Evolutionary conservation across 2,329 filamentous ascomycete species (phyloP).

Genomic region (Cucurbitaria berberidis): DNA sequence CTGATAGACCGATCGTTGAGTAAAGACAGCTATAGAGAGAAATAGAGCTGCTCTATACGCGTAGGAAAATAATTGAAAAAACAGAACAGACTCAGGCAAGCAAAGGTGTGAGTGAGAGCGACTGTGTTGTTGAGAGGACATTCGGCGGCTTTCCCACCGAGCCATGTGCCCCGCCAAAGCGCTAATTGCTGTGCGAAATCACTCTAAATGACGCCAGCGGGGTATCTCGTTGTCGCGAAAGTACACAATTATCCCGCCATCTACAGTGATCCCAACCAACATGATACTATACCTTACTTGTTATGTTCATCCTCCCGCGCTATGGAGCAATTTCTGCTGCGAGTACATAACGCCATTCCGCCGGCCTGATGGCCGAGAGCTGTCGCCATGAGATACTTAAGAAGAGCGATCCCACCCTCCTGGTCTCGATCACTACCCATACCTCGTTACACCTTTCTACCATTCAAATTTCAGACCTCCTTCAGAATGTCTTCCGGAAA

Average conservation of each 20-base stretch:
- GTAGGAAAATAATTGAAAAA: no score
- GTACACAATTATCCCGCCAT: slow-evolving; percentile 34
- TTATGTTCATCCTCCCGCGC: slow-evolving; percentile 17
- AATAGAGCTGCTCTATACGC: no score
- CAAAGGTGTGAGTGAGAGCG: no score
- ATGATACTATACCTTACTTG: slow-evolving; percentile 22
- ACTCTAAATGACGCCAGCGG: slow-evolving; percentile 27
- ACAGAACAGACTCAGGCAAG: no score
- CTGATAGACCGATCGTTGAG: no score
- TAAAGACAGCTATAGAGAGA: no score
- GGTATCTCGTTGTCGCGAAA: slow-evolving; percentile 26
- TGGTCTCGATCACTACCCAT: neutral
- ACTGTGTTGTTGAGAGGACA: neutral
- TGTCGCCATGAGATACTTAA: slow-evolving; percentile 21
- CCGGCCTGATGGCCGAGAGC: slow-evolving; percentile 13
- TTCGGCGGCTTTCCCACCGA: slow-evolving; percentile 27
- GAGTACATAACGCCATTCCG: slow-evolving; percentile 13
- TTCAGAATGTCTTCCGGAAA: slow-evolving; percentile 45
- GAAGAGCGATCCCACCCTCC: slow-evolving; percentile 9
- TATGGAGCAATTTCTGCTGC: slow-evolving; percentile 21
- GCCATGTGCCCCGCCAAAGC: slow-evolving; percentile 15
- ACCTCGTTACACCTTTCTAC: neutral
- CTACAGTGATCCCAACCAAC: slow-evolving; percentile 16
- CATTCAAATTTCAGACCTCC: slow-evolving; percentile 3
- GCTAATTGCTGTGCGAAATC: neutral